Percentiles rank a stretch among this genome's conserved stretches.
Conservation (phyloP, 2,329 filamentous ascomycete genomes). For the Pseudogymnoascus sp. region DNA sequence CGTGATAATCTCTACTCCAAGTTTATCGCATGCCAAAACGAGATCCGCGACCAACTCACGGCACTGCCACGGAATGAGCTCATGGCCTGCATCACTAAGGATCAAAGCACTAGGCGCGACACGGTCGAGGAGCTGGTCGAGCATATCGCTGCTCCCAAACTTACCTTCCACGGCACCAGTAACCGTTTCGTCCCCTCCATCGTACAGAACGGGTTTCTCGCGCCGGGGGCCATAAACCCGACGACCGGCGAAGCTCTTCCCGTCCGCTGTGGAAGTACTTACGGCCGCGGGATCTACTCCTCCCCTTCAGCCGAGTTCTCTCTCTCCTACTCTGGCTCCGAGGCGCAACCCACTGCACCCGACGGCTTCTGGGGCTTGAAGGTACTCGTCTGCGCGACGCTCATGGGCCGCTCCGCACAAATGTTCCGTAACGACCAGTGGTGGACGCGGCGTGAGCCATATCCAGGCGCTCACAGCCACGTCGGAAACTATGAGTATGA, state of each 20-base stretch:
- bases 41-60: slow-evolving; percentile 26
- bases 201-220: slow-evolving; percentile 39
- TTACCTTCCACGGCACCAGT: slow-evolving; percentile 39
- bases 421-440: slow-evolving; percentile 30
- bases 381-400: slow-evolving; percentile 40
- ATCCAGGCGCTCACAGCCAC: slow-evolving; percentile 34
- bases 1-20: slow-evolving; percentile 30
- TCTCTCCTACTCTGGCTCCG: slow-evolving; percentile 32
- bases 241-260: slow-evolving; percentile 24
- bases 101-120: slow-evolving; percentile 10
- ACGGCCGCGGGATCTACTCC: slow-evolving; percentile 40
- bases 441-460: slow-evolving; percentile 24
- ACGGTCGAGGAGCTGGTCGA: slow-evolving; percentile 32
- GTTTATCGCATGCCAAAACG: slow-evolving; percentile 28
- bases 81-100: slow-evolving; percentile 17
- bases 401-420: slow-evolving; percentile 38
- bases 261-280: slow-evolving; percentile 35
- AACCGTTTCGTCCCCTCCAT: slow-evolving; percentile 36
- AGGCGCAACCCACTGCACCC: slow-evolving; percentile 27
- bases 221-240: slow-evolving; percentile 32
- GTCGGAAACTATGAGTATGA: slow-evolving; percentile 35
- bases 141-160: slow-evolving; percentile 31
- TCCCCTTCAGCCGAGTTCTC: slow-evolving; percentile 38
- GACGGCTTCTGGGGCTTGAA: slow-evolving; percentile 35
- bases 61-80: slow-evolving; percentile 17